Evolutionary conservation across 768 basidiomycete species (phyloP).

Genomic region (Rhodotorula toruloides): DNA sequence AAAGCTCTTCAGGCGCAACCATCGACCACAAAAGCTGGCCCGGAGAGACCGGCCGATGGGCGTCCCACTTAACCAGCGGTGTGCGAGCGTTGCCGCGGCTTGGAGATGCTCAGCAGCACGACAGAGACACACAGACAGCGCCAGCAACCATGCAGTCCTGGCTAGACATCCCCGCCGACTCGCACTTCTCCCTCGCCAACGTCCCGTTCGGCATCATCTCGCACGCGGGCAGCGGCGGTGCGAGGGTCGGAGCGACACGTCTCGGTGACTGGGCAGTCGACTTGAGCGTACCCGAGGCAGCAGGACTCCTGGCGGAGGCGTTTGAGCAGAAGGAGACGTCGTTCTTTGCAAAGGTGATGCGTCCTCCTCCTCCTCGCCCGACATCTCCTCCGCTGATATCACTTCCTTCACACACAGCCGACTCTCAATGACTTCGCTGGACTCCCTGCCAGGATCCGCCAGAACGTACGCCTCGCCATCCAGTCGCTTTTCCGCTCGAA

Average conservation of each 20-base stretch:
- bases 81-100: no score
- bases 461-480: slow-evolving; percentile 15
- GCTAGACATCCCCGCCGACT: slow-evolving; percentile 10
- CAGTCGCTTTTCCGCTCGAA: background rate
- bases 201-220: slow-evolving; percentile 37
- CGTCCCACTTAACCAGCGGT: no score
- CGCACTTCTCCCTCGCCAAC: slow-evolving; percentile 36
- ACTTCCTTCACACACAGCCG: background rate
- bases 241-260: slow-evolving; percentile 11
- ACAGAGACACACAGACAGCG: background rate
- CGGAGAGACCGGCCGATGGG: background rate
- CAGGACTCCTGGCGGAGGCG: slow-evolving; percentile 1
- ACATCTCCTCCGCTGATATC: no score
- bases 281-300: slow-evolving; percentile 7
- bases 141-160: slow-evolving; percentile 22
- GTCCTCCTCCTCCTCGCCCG: background rate
- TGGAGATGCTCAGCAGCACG: background rate
- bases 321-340: background rate
- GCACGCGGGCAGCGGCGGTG: background rate
- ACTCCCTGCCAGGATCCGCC: slow-evolving; percentile 3
- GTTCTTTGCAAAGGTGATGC: background rate
- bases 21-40: no score
- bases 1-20: no score
- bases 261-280: slow-evolving; percentile 33
- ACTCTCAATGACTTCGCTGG: slow-evolving; percentile 27